Evolutionary conservation across 768 basidiomycete genomes (phyloP).

Genomic region (Tricholoma flavovirens): DNA sequence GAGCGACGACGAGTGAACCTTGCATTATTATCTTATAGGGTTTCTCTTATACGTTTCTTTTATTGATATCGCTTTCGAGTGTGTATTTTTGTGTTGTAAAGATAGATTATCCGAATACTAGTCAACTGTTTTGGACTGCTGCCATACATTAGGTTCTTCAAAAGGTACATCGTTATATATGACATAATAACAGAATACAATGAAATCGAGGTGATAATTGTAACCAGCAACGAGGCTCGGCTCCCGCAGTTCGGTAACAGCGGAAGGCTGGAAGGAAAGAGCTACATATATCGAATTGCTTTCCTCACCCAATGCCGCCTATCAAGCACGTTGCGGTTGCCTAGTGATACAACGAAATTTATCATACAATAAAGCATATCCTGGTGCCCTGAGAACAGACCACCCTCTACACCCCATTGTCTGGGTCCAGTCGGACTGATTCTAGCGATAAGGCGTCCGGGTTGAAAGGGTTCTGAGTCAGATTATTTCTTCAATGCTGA

Average conservation of each 20-base stretch:
- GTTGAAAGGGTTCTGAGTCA: background rate
- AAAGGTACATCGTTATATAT: background rate
- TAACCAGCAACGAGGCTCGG: background rate
- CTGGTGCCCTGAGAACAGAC: background rate
- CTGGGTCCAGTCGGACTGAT: background rate
- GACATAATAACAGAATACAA: background rate
- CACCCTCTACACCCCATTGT: background rate
- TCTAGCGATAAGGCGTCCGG: background rate
- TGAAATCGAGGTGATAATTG: background rate
- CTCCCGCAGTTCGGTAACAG: background rate
- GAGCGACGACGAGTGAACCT: slow-evolving; percentile 60
- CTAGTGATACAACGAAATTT: background rate
- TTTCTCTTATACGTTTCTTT: background rate
- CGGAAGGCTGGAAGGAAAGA: background rate
- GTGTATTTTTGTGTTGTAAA: slow-evolving; percentile 3
- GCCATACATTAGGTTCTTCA: background rate
- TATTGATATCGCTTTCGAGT: slow-evolving; percentile 5
- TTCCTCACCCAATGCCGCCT: background rate
- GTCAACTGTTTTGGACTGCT: background rate
- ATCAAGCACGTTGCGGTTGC: background rate
- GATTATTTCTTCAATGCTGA: slow-evolving; percentile 18
- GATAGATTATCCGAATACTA: background rate
- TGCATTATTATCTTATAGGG: background rate
- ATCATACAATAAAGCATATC: background rate
- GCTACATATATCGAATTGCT: background rate